Base-by-base conservation (phyloP, 2,329 filamentous ascomycete genomes). In the Aspergillus pseudotamarii region DNA sequence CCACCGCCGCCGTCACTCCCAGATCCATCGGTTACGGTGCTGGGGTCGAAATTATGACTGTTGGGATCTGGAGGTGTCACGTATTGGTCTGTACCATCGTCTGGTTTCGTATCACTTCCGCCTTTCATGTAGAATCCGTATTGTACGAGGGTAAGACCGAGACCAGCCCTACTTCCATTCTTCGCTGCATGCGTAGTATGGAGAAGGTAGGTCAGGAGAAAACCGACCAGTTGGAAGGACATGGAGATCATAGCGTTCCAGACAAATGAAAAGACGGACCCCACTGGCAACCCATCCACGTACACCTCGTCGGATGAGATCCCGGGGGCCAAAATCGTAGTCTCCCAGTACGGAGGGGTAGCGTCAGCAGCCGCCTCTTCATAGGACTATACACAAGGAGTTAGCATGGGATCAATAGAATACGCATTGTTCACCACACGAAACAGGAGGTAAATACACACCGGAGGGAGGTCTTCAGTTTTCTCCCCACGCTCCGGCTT, bases 131-230 rank as follows among this genome's bases (percentile, higher is more conserved):
- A 93, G 79, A 99, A 98, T 36, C 95, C 95, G 74, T 96, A 98
- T 77, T 98, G 94, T 55, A 99, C 93, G 12, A 99, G 86, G 0
- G 94, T 97, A 70, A 99, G 92, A 65, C 95, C 95, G 57, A 99
- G 89, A 59, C 95, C 95, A 58, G 94, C 94, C 73, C 93, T 91
- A 53, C 94, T 97, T 57, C 95, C 95, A 76, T 99, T 97, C 82
- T 99, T 99, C 72, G 95, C 95, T 5, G 95, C 95, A 78, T 99
- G 95, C 9, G 94, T 97, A 34, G 95, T 98, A 84, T 99, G 95
- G 3, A 99, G 86, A 62, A 99, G 91, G 78, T 99, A 99, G 32
- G 95, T 98, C 72, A 99, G 91, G 34, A 99, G 88, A 85, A 99
- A 99, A 59, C 95, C 95, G 79, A 97, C 92, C 67, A 98, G 87